Evolutionary conservation across 73 alveolate genomes (phyloP).

Genomic region (Tetrahymena thermophila): DNA sequence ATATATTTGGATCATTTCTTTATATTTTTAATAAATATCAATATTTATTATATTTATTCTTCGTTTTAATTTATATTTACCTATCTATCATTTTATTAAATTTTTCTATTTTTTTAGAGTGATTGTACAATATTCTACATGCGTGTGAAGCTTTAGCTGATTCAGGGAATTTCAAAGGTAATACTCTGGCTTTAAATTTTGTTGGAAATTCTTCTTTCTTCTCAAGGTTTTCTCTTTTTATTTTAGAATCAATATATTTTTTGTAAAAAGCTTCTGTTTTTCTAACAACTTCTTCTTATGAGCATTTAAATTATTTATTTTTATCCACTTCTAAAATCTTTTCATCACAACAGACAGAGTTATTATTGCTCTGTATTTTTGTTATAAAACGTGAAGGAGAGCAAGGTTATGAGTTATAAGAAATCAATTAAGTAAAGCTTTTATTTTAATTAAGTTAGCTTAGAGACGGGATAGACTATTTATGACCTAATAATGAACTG

Average conservation of each 20-base stretch:
- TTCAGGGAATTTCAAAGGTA: not conserved
- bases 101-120: not conserved
- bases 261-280: not conserved
- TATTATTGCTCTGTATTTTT: not conserved
- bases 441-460: not conserved
- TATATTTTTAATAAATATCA: not conserved
- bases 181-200: not conserved
- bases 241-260: not conserved
- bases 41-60: not conserved
- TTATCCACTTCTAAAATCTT: not conserved
- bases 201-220: not conserved
- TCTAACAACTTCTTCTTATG: not conserved
- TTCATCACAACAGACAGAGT: not conserved
- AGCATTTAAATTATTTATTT: not conserved
- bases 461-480: not conserved
- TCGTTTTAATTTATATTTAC: not conserved
- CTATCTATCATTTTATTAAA: not conserved
- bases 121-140: not conserved
- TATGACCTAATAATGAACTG: not conserved
- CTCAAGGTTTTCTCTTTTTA: not conserved
- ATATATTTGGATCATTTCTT: not conserved
- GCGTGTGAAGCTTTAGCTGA: conserved; percentile 1
- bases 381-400: not conserved
- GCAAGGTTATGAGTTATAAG: not conserved
- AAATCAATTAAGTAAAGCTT: not conserved